Conservation (phyloP, 2,329 filamentous ascomycete species). For the Botrytis sinoallii region DNA sequence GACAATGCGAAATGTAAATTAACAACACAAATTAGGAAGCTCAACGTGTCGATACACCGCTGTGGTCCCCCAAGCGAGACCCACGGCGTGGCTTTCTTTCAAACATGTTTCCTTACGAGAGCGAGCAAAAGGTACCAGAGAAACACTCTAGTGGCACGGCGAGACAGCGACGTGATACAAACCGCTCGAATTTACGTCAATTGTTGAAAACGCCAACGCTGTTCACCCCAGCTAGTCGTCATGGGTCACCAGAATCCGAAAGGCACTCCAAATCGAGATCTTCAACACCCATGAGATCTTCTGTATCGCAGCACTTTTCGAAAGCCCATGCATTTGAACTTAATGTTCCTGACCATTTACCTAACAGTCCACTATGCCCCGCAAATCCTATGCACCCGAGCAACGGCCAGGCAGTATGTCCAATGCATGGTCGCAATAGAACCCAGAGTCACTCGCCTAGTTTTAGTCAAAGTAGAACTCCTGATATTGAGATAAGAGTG, state of each 20-base stretch:
- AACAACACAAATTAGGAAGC: slow-evolving; percentile 31
- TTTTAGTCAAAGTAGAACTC: slow-evolving; percentile 21
- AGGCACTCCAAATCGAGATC: background rate
- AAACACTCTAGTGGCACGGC: background rate
- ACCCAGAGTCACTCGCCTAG: slow-evolving; percentile 9
- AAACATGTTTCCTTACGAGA: slow-evolving; percentile 11
- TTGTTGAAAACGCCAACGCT: slow-evolving; percentile 2
- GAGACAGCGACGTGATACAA: background rate
- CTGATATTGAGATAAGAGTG: slow-evolving; percentile 14
- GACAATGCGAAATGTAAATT: background rate
- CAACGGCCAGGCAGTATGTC: slow-evolving; percentile 41
- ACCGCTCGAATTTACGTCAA: background rate
- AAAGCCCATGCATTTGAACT: slow-evolving; percentile 37
- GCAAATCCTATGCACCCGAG: slow-evolving; percentile 41
- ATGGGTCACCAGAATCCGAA: slow-evolving; percentile 2
- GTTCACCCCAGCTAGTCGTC: background rate
- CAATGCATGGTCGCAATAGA: slow-evolving; percentile 41
- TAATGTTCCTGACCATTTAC: slow-evolving; percentile 45
- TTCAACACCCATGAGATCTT: background rate
- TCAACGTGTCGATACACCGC: slow-evolving; percentile 37
- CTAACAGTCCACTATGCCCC: slow-evolving; percentile 44
- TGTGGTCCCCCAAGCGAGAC: slow-evolving; percentile 22
- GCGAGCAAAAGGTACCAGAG: background rate
- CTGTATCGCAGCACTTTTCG: background rate
- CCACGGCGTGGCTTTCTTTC: slow-evolving; percentile 30